These are phyloP conservation scores for Avena insularis DNA, from an alignment of 176 grass and related monocot genomes.

Conservation along the genomic window DNA sequence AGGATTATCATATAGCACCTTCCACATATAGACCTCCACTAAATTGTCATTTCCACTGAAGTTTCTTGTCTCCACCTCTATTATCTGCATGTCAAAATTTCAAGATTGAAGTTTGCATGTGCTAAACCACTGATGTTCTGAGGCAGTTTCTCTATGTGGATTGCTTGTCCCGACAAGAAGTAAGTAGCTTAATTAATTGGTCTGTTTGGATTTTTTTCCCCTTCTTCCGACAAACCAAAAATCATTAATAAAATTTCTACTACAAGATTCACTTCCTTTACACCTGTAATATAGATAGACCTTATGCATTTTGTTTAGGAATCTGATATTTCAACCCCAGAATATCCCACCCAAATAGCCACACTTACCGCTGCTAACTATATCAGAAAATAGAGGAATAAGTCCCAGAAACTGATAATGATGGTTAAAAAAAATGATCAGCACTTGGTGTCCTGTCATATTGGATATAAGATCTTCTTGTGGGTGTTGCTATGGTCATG, in stretches of 20 bases:
- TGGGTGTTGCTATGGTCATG: neutral
- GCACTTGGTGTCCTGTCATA: neutral
- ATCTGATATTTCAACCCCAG: neutral
- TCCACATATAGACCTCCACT: neutral
- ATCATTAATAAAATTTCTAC: neutral
- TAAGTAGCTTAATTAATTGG: neutral
- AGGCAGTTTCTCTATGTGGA: neutral
- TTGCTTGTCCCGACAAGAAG: neutral
- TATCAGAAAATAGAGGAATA: neutral
- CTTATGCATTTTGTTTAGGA: neutral
- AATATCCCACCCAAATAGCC: neutral
- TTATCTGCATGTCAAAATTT: neutral
- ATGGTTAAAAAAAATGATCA: neutral
- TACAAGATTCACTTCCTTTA: neutral
- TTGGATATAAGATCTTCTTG: neutral
- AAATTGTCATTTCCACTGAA: neutral
- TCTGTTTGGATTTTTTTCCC: neutral
- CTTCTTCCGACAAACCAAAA: neutral
- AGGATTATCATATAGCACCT: neutral
- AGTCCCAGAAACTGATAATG: neutral
- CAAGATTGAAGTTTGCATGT: slow-evolving; percentile 10
- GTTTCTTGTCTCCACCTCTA: neutral
- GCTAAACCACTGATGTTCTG: neutral
- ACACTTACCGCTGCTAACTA: neutral
- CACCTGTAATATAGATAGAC: neutral